Evolutionary conservation across 257 asterid genomes (phyloP).

Genomic region (Prunella vulgaris): DNA sequence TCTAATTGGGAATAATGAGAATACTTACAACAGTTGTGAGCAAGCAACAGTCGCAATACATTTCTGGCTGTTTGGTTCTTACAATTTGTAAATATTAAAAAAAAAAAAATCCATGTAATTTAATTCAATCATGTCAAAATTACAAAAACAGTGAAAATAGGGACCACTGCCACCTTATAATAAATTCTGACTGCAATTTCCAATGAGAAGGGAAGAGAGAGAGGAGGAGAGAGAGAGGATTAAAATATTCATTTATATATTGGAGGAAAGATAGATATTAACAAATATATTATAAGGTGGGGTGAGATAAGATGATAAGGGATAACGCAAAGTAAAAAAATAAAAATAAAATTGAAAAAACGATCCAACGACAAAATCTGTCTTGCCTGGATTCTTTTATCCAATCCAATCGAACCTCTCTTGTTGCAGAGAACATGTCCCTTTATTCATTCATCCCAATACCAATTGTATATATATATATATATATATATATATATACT

Average conservation of each 20-base stretch:
- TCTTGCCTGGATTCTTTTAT: constrained; percentile 62
- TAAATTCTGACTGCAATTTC: constrained; percentile 41
- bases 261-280: constrained; percentile 5
- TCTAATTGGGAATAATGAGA: constrained; percentile 33
- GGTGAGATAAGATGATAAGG: constrained; percentile 82
- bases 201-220: constrained; percentile 30
- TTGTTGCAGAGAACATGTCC: constrained; percentile 86
- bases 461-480: no score
- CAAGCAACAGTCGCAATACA: constrained; percentile 29
- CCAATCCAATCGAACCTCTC: constrained; percentile 80
- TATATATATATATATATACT: neutral
- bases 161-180: constrained; percentile 39
- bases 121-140: constrained; percentile 29
- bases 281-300: constrained; percentile 35
- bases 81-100: constrained; percentile 32
- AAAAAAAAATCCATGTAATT: neutral
- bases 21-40: constrained; percentile 16
- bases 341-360: constrained; percentile 13
- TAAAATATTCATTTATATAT: neutral
- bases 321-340: constrained; percentile 52
- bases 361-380: constrained; percentile 65
- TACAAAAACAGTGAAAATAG: neutral
- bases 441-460: constrained; percentile 50
- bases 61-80: constrained; percentile 25
- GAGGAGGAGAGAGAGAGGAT: neutral